Evolutionary conservation across 768 basidiomycete genomes (phyloP).

Genomic region (Leccinum variicolor): DNA sequence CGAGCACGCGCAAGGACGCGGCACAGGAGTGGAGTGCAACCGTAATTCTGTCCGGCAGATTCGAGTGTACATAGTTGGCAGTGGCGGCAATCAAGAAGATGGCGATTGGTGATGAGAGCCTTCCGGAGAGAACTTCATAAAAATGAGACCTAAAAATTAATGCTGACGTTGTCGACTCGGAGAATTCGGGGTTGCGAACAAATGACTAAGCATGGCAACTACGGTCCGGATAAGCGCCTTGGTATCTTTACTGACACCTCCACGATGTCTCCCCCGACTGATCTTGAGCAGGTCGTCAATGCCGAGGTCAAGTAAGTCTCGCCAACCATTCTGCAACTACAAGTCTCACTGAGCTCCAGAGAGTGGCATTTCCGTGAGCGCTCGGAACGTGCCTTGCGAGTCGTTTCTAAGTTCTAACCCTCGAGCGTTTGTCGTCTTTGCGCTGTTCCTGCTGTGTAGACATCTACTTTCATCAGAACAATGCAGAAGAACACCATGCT

Average conservation of each 20-base stretch:
- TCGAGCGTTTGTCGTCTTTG: background rate
- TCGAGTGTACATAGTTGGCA: background rate
- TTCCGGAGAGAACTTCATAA: too few relatives aligned
- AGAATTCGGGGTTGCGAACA: too few relatives aligned
- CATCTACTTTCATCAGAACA: slow-evolving; percentile 76
- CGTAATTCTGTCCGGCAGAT: background rate
- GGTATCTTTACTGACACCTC: too few relatives aligned
- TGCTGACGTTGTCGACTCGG: too few relatives aligned
- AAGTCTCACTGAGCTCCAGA: slow-evolving; percentile 31
- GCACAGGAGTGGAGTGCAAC: background rate
- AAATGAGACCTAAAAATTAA: too few relatives aligned
- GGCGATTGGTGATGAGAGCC: background rate
- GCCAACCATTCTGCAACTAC: background rate
- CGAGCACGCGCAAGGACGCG: background rate
- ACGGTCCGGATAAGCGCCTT: too few relatives aligned
- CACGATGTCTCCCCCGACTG: slow-evolving; percentile 37
- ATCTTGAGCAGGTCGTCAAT: slow-evolving; percentile 55
- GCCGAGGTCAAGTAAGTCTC: slow-evolving; percentile 59
- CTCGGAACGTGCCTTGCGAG: background rate
- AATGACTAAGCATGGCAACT: too few relatives aligned
- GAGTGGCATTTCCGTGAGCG: slow-evolving; percentile 79
- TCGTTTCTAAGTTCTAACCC: slow-evolving; percentile 1
- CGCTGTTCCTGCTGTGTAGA: slow-evolving; percentile 39
- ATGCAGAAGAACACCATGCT: slow-evolving; percentile 55
- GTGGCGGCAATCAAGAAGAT: background rate